Conservation (phyloP, 1,284 basidiomycete genomes). For the Ceratobasidium sp. region DNA sequence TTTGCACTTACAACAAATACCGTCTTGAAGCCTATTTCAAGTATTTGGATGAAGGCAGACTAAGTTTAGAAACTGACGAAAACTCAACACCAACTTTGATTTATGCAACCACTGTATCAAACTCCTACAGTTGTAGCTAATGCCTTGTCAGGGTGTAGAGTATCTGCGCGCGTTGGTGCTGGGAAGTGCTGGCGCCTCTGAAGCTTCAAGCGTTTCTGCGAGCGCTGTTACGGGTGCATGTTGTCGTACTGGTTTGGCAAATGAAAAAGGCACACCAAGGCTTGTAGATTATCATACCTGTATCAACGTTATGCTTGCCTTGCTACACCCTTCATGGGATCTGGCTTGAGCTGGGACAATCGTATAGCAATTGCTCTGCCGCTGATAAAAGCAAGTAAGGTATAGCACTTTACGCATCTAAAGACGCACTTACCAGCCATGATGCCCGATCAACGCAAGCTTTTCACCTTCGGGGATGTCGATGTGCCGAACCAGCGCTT, state of each 20-base stretch:
- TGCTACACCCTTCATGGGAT: slow-evolving; percentile 29
- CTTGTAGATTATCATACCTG: no score
- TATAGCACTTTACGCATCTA: not conserved
- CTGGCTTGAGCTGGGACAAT: slow-evolving; percentile 31
- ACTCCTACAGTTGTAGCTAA: not conserved
- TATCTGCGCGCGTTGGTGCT: slow-evolving; percentile 30
- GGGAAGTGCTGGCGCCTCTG: slow-evolving; percentile 16
- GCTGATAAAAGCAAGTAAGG: not conserved
- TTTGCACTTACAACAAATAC: no score
- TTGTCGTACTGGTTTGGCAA: not conserved
- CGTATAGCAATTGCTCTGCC: slow-evolving; percentile 22
- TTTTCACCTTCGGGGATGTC: slow-evolving; percentile 34
- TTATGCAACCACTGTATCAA: slow-evolving; percentile 20
- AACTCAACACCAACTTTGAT: slow-evolving; percentile 35
- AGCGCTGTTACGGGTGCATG: not conserved
- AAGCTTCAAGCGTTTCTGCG: not conserved
- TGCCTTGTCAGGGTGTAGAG: not conserved
- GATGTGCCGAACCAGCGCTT: slow-evolving; percentile 10
- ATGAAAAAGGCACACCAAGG: slow-evolving; percentile 22
- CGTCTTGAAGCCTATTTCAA: no score
- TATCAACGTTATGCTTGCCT: not conserved
- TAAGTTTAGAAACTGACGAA: slow-evolving; percentile 1
- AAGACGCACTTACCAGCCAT: slow-evolving; percentile 24
- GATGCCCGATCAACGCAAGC: slow-evolving; percentile 31
- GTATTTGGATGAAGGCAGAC: no score